Evolutionary conservation across 1,139 yeast species (phyloP).

Genomic region (Pichia sp.): DNA sequence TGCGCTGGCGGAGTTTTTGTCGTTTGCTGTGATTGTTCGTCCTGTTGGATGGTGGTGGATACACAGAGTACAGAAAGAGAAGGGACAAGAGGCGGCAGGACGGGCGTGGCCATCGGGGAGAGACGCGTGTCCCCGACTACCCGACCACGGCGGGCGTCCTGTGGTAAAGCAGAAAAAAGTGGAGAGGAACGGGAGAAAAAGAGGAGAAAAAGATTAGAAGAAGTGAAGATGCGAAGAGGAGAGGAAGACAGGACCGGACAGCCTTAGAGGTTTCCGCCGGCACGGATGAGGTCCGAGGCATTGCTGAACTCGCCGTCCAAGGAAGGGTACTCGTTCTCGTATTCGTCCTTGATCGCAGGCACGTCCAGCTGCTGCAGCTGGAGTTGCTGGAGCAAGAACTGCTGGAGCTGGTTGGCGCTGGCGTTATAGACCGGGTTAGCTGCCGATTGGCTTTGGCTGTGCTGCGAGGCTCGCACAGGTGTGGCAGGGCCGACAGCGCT

Average conservation of each 20-base stretch:
- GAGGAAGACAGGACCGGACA: neutral
- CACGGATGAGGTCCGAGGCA: neutral
- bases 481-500: neutral
- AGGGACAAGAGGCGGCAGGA: neutral
- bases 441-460: neutral
- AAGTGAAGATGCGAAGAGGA: neutral
- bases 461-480: neutral
- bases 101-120: neutral
- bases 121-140: too few relatives aligned
- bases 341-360: slow-evolving; percentile 3
- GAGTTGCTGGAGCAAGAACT: neutral
- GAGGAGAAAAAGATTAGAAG: neutral
- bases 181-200: neutral
- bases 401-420: neutral
- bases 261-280: neutral
- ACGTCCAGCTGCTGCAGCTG: neutral
- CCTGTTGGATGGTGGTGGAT: too few relatives aligned
- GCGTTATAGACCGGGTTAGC: neutral
- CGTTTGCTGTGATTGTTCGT: too few relatives aligned
- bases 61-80: too few relatives aligned
- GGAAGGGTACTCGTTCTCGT: slow-evolving; percentile 17
- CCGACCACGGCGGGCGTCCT: neutral
- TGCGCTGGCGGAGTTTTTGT: too few relatives aligned
- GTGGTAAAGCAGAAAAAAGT: neutral
- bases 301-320: slow-evolving; percentile 17